Evolutionary conservation across 225 moss, liverwort and hornwort genomes (phyloP).

Genomic region (Marchantia paleacea): DNA sequence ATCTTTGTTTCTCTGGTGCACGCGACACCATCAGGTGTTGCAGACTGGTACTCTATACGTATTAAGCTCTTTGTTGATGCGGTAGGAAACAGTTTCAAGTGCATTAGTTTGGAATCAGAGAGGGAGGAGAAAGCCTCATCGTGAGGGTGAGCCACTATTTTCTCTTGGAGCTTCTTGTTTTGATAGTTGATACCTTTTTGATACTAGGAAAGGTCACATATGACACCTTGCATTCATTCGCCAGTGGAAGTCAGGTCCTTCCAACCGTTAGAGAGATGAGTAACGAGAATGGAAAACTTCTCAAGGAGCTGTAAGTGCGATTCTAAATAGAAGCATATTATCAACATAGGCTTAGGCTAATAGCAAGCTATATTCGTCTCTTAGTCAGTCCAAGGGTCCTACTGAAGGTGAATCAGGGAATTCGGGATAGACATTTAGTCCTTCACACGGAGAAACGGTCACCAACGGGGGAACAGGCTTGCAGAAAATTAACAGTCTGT

Average conservation of each 20-base stretch:
- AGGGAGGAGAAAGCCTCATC: constrained; percentile 67
- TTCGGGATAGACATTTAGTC: constrained; percentile 39
- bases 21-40: constrained; percentile 51
- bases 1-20: constrained; percentile 58
- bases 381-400: constrained; percentile 24
- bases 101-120: constrained; percentile 43
- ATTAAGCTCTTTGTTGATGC: constrained; percentile 43
- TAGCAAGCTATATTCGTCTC: constrained; percentile 75
- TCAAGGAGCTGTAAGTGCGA: constrained; percentile 18
- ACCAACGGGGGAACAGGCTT: constrained; percentile 13
- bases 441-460: constrained; percentile 41
- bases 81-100: constrained; percentile 43
- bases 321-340: constrained; percentile 67
- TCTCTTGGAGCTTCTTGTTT: constrained; percentile 63
- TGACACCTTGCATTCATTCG: constrained; percentile 61
- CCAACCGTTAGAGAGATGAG: constrained; percentile 63
- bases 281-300: constrained; percentile 35
- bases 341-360: constrained; percentile 70
- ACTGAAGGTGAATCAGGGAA: constrained; percentile 41
- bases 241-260: constrained; percentile 65
- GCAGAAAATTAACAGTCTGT: constrained; percentile 33
- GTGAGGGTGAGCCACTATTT: constrained; percentile 66
- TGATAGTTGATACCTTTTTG: constrained; percentile 39
- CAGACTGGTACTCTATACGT: constrained; percentile 64
- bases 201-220: constrained; percentile 60